Evolutionary conservation across 257 asterid genomes (phyloP), one percentile per base, ranked within the genome.

Genomic region (Petunia axillaris): DNA sequence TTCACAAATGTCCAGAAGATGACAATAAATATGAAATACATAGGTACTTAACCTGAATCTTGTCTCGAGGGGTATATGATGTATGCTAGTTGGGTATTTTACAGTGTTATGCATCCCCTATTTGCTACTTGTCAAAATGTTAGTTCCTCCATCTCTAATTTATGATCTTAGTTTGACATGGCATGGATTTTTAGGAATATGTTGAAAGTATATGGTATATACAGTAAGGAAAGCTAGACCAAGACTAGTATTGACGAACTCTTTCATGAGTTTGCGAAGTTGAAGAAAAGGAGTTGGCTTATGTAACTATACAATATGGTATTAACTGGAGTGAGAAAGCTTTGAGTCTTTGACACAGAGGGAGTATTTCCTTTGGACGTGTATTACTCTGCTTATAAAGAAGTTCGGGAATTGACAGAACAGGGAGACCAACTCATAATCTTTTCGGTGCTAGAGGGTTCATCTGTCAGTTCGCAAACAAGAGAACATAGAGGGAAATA

Each of bases 21-120:
- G 97, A 86, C 87, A 40, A 79, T 93, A 76, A 89, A 86, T 85
- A 89, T 95, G 93, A 95, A 95, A 88, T 95, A 93, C 87, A 93
- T 95, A 85, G 99, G 99, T 95, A 90, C 64, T 55, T 64, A 43
- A 48, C 75, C 59, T 59, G 63, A 40, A 65, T 37, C 35, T 50
- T 50, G 63, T 73, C 62, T 73, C 36, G 36, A 16, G 37, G 46
- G 36, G 36, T 35, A 50, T 50, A 50, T 36, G 35, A 48, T 71
- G 77, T 35, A 35, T 71, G 77, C 60, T 50, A 43, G 35, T 50
- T 48, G 50, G 36, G 62, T 73, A 73, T 35, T 36, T 35, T 73
- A 73, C 14, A 6, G 25, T 73, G 46, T 73, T 50, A 73, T 73
- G 78, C 46, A 6, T 73, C 78, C 78, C 46, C 62, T 73, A 10